These are phyloP conservation scores for Globisporangium spinosum DNA, from an alignment of 352 stramenopile species.

Conservation along the genomic window DNA sequence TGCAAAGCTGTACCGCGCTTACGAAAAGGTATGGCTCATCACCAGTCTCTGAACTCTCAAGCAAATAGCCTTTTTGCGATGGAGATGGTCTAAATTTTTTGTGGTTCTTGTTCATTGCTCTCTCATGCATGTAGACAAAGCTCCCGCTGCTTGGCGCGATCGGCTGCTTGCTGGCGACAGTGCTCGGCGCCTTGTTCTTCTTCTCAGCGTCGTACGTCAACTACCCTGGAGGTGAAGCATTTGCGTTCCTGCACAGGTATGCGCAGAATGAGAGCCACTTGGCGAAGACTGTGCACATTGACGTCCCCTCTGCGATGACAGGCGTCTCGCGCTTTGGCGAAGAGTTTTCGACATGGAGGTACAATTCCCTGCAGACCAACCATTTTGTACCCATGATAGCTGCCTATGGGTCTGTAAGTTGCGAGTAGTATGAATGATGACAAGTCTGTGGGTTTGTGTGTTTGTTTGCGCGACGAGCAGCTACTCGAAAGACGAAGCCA, in stretches of 20 bases:
- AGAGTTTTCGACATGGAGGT: conserved; percentile 73
- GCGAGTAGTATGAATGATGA: too few relatives aligned
- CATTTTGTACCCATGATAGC: too few relatives aligned
- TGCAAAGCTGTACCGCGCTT: conserved; percentile 63
- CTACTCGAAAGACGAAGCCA: conserved; percentile 75
- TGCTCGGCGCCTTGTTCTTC: conserved; percentile 50
- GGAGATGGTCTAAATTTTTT: neutral
- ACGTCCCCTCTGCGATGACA: conserved; percentile 93
- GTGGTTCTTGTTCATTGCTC: neutral
- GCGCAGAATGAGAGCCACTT: conserved; percentile 25
- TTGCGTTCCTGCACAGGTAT: conserved; percentile 55
- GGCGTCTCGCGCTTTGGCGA: conserved; percentile 90
- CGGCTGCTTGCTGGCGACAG: conserved; percentile 43
- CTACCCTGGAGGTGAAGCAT: conserved; percentile 89
- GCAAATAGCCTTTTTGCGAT: neutral
- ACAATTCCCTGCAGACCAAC: neutral
- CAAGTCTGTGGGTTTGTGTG: too few relatives aligned
- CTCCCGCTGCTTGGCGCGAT: conserved; percentile 53
- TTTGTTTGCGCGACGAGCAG: conserved; percentile 20
- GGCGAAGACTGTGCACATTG: conserved; percentile 82
- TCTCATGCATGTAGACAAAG: conserved; percentile 24
- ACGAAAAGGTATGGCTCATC: conserved; percentile 40
- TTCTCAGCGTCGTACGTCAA: conserved; percentile 82
- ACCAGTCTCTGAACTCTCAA: neutral
- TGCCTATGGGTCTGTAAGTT: too few relatives aligned